Evolutionary conservation across 306 rosid genomes (phyloP).

Genomic region (Trichosanthes truncata): DNA sequence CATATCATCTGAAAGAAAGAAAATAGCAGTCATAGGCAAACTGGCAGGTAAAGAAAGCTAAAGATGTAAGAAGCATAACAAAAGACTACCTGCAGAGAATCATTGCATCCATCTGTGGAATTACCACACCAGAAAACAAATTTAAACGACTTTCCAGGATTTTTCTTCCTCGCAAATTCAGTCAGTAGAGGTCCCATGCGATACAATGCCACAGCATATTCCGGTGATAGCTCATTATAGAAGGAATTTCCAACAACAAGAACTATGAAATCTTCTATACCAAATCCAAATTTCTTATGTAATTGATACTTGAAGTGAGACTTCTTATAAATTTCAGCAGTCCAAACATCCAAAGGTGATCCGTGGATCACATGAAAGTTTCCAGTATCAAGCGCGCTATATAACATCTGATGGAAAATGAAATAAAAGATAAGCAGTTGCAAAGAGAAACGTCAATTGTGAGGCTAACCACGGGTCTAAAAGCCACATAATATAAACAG

Average conservation of each 20-base stretch:
- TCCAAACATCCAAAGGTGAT: slow-evolving; percentile 89
- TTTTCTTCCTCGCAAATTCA: slow-evolving; percentile 63
- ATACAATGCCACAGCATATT: slow-evolving; percentile 70
- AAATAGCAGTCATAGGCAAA: not conserved
- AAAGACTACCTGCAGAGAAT: slow-evolving; percentile 58
- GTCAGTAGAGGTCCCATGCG: slow-evolving; percentile 65
- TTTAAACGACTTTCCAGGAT: slow-evolving; percentile 44
- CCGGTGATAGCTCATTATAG: slow-evolving; percentile 59
- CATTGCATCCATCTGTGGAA: slow-evolving; percentile 54
- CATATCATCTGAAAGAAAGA: not conserved
- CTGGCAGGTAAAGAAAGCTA: not conserved
- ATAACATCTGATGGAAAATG: slow-evolving; percentile 55
- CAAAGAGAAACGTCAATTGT: not conserved
- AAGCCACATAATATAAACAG: not conserved
- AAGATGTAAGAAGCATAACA: slow-evolving; percentile 10
- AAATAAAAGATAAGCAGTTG: not conserved
- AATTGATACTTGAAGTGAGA: slow-evolving; percentile 52
- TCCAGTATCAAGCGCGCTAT: slow-evolving; percentile 79
- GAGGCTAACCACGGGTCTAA: not conserved
- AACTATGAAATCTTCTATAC: slow-evolving; percentile 55
- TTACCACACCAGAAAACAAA: slow-evolving; percentile 83
- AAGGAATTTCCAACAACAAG: slow-evolving; percentile 71
- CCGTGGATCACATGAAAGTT: slow-evolving; percentile 90
- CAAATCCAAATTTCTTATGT: slow-evolving; percentile 43
- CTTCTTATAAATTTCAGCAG: slow-evolving; percentile 56